phyloP scores from a whole-genome alignment of 2,329 filamentous ascomycete species.

The Aspergillus bombycis region DNA sequence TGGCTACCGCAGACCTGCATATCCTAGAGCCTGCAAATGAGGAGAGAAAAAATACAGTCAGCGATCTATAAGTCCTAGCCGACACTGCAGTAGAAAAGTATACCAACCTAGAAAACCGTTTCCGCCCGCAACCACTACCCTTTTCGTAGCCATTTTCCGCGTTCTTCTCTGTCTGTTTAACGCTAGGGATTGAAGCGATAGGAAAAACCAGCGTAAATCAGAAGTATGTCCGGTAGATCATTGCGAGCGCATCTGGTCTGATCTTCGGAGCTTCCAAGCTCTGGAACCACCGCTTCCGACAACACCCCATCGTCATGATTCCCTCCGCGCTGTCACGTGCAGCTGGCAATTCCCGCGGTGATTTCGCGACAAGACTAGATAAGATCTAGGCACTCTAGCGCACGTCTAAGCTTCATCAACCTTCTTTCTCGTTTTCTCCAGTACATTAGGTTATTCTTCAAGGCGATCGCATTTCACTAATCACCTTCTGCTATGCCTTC shows the following conservation, averaged over 20 bases:
- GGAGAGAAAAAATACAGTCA: constrained; percentile 13
- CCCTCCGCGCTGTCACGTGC: constrained; percentile 31
- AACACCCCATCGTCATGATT: constrained; percentile 23
- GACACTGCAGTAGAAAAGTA: constrained; percentile 1
- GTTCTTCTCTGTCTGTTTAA: constrained; percentile 16
- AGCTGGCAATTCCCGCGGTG: constrained; percentile 9
- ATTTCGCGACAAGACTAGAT: constrained; percentile 5
- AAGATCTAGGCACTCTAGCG: not conserved
- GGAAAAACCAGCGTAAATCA: not conserved
- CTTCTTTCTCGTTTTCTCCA: not conserved
- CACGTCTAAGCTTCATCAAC: not conserved
- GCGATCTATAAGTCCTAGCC: not conserved
- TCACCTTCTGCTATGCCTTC: constrained; percentile 51
- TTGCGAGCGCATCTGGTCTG: constrained; percentile 9
- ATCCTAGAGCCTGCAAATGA: constrained; percentile 66
- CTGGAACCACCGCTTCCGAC: constrained; percentile 16
- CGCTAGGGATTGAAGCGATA: not conserved
- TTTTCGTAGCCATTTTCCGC: constrained; percentile 64
- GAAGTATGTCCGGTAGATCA: constrained; percentile 14
- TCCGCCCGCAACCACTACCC: constrained; percentile 87
- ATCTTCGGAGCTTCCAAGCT: constrained; percentile 3
- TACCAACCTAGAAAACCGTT: constrained; percentile 81
- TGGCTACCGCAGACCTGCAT: constrained; percentile 82
- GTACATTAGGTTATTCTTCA: not conserved
- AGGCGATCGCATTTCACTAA: not conserved